Evolutionary conservation across 2,329 filamentous ascomycete species (phyloP).

Genomic region (Torrubiella hemipterigena): DNA sequence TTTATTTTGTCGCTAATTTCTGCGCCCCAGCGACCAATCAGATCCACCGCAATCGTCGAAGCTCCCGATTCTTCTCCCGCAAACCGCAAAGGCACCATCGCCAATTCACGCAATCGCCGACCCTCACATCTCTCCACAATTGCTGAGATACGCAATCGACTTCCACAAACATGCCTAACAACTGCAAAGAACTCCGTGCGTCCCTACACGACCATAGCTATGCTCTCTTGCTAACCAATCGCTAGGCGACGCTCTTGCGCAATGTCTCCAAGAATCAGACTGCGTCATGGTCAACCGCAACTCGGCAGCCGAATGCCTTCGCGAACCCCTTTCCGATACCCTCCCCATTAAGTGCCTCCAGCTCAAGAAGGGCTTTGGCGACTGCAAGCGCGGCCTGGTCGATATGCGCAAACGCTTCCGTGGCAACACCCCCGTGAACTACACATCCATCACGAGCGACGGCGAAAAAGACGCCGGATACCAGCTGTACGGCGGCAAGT

Average conservation of each 20-base stretch:
- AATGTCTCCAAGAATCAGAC: slow-evolving; percentile 92
- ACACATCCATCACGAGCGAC: slow-evolving; percentile 50
- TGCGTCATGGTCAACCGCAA: slow-evolving; percentile 91
- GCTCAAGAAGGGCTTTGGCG: slow-evolving; percentile 81
- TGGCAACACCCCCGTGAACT: slow-evolving; percentile 76
- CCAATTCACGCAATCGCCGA: too few species aligned
- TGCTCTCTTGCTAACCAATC: not conserved
- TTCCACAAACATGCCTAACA: slow-evolving; percentile 72
- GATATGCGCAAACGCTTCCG: slow-evolving; percentile 99
- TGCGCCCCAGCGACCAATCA: slow-evolving; percentile 2
- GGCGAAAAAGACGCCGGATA: slow-evolving; percentile 44
- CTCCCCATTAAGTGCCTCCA: slow-evolving; percentile 85
- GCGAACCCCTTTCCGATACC: slow-evolving; percentile 65
- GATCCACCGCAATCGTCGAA: not conserved
- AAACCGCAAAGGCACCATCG: slow-evolving; percentile 1
- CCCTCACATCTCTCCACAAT: too few species aligned
- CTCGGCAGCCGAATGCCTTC: slow-evolving; percentile 76
- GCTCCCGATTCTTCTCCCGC: not conserved
- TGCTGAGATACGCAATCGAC: too few species aligned
- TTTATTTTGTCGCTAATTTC: not conserved
- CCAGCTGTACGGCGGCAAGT: slow-evolving; percentile 70
- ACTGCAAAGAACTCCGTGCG: slow-evolving; percentile 93
- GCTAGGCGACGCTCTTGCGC: slow-evolving; percentile 79
- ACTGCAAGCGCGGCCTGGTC: slow-evolving; percentile 92
- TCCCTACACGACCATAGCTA: slow-evolving; percentile 10